Conservation (phyloP, 208 protist genomes). For the Trypanosoma avium region DNA sequence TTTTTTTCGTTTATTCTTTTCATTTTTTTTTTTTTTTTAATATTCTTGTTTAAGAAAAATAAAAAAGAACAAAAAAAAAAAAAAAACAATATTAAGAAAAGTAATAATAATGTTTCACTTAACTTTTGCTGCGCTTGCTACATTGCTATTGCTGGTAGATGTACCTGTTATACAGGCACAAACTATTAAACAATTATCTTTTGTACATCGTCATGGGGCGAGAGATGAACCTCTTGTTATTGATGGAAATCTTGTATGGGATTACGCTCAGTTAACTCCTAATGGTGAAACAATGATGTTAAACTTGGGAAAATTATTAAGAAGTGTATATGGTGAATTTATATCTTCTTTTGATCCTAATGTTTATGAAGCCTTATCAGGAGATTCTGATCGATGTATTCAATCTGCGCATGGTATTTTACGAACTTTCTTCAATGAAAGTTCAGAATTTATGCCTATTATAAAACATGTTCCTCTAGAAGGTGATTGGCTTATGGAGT, state of each 20-base stretch:
- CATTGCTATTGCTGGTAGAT: neutral
- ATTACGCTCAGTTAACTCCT: constrained; percentile 24
- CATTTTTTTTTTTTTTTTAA: neutral
- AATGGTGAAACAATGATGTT: constrained; percentile 28
- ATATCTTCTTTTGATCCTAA: constrained; percentile 2
- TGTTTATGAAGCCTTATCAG: constrained; percentile 12
- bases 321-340: constrained; percentile 12
- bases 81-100: too few relatives aligned
- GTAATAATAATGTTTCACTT: neutral
- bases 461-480: constrained; percentile 17
- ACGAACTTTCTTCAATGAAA: constrained; percentile 18
- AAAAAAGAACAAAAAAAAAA: neutral
- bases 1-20: neutral
- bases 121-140: neutral
- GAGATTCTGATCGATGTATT: constrained; percentile 19
- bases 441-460: constrained; percentile 11
- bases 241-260: constrained; percentile 18
- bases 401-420: constrained; percentile 23
- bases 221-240: constrained; percentile 13
- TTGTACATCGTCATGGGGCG: constrained; percentile 33
- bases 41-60: neutral
- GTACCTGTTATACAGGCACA: constrained; percentile 7
- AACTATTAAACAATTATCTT: constrained; percentile 18
- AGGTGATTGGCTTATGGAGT: constrained; percentile 26
- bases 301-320: constrained; percentile 23